Evolutionary conservation across 768 basidiomycete genomes (phyloP).

Genomic region (Pisolithus orientalis): DNA sequence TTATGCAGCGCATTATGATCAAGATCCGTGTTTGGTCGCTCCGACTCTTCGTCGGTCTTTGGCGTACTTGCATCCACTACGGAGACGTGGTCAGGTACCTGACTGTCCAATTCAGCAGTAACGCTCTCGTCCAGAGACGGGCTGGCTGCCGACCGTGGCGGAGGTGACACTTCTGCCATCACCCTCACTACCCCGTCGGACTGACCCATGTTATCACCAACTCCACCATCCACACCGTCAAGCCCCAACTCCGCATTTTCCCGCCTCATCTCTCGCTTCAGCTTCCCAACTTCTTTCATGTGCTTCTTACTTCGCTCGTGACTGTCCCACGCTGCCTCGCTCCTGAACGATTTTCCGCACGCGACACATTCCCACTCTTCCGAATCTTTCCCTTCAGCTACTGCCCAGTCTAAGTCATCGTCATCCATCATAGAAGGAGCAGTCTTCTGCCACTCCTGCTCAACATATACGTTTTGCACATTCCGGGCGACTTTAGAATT

Average conservation of each 20-base stretch:
- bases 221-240: conserved; percentile 21
- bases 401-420: conserved; percentile 68
- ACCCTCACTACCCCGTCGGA: conserved; percentile 18
- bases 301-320: conserved; percentile 97
- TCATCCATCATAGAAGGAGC: conserved; percentile 22
- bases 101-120: conserved; percentile 1
- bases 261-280: conserved; percentile 70
- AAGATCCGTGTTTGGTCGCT: background rate
- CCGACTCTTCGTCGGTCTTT: conserved; percentile 5
- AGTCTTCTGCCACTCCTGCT: conserved; percentile 87
- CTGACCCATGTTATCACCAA: too few species aligned
- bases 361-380: conserved; percentile 96
- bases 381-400: conserved; percentile 59
- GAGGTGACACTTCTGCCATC: conserved; percentile 9
- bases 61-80: conserved; percentile 10
- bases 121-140: background rate
- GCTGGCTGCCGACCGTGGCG: conserved; percentile 9
- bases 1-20: background rate
- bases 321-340: conserved; percentile 92
- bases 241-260: conserved; percentile 64
- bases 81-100: background rate
- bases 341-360: conserved; percentile 83
- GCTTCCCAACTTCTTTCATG: conserved; percentile 72
- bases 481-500: conserved; percentile 17
- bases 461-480: conserved; percentile 50